Base-by-base conservation (phyloP, 208 protist species). In the Eutreptiella sp. region DNA sequence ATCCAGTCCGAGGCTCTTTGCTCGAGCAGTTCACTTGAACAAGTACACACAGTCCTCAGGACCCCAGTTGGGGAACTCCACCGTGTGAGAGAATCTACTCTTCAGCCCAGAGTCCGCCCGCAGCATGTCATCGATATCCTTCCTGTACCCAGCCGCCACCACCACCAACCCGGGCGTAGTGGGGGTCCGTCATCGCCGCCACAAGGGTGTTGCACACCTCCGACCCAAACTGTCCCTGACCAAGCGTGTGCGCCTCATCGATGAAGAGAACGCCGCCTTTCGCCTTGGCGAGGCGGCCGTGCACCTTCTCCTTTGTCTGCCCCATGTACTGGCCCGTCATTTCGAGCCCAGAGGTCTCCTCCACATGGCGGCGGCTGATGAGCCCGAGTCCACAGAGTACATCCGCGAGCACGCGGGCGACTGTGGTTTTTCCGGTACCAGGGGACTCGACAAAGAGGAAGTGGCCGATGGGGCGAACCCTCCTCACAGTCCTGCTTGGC, bases 241-340 rank as follows among this genome's bases (percentile, higher is more conserved):
- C 24, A 24, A 68, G 45, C 19, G 54, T 28, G 57, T 68, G 66
- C 33, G 62, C 62, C 41, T 68, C 62, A 55, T 68, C 57, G 45
- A 68, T 68, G 41, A 68, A 68, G 32, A 68, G 53, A 11, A 66
- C 62, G 41, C 62, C 31, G 39, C 57, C 57, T n/a, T 2, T 4
- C 3, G 21, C 41, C 21, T 2, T 7, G 16, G 46, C 23, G 14
- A 68, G 29, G 41, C 41, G 36, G 7, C 16, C 41, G 28, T 63
- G 27, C 1, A 55, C 66, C 27, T 42, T 28, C 4, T 26, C 24
- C 1, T 19, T 42, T 4, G 62, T 59, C 9, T 60, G 58, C 26
- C 29, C 23, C 24, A 53, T 35, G 31, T 41, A 68, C 33, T 27
- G 7, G n/a, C 38, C 28, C 14, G 52, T 31, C n/a, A 68, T 24